Evolutionary conservation across 2,329 filamentous ascomycete genomes (phyloP).

Genomic region (Stachybotrys echinatus): DNA sequence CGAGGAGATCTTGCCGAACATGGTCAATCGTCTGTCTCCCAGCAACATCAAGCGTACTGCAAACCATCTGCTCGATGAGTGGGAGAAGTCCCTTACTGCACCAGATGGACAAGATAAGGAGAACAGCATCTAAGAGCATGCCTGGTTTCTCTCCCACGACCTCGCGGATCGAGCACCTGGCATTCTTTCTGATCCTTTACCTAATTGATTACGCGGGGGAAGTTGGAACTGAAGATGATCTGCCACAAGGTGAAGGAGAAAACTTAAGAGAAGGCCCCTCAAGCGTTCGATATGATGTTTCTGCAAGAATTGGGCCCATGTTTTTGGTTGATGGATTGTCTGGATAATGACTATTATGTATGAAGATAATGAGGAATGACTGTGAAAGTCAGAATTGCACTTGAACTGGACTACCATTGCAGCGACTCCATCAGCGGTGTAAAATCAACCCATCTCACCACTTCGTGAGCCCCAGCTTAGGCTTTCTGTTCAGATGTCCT

Average conservation of each 20-base stretch:
- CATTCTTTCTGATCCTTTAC: conserved; percentile 2
- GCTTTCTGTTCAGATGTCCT: too few relatives aligned
- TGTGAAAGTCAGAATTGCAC: not conserved
- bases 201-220: not conserved
- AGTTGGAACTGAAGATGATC: not conserved
- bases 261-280: too few relatives aligned
- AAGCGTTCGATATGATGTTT: not conserved
- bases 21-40: conserved; percentile 66
- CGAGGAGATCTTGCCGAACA: conserved; percentile 59
- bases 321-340: conserved; percentile 1
- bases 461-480: too few relatives aligned
- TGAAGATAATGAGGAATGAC: not conserved
- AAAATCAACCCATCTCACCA: too few relatives aligned
- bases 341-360: not conserved
- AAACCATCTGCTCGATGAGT: conserved; percentile 83
- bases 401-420: too few relatives aligned
- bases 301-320: conserved; percentile 14
- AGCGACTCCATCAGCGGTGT: too few relatives aligned
- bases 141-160: not conserved
- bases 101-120: conserved; percentile 25
- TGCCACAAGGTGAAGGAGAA: not conserved
- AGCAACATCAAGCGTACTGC: conserved; percentile 77
- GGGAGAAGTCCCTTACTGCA: conserved; percentile 59
- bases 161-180: too few relatives aligned
- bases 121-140: conserved; percentile 12